Percentiles rank a stretch among this genome's conserved stretches.
Evolutionary conservation across 2,329 filamentous ascomycete genomes (phyloP).

Genomic region (Thermothelomyces thermophilus): DNA sequence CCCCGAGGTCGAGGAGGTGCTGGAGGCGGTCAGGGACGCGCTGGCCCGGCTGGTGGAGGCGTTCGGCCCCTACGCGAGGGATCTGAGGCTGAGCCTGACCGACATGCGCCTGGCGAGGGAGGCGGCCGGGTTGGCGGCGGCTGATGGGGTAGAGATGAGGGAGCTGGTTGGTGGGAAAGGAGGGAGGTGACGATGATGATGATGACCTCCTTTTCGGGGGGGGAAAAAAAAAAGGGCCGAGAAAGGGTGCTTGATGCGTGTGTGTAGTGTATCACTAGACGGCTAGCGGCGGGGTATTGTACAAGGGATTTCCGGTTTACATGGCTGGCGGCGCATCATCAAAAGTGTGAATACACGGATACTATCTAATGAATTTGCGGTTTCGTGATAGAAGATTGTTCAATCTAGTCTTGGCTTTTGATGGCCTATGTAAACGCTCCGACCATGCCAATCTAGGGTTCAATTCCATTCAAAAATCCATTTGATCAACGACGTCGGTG

Average conservation of each 20-base stretch:
- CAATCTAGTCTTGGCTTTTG: too few species aligned
- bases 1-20: constrained; percentile 64
- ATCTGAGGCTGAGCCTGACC: constrained; percentile 60
- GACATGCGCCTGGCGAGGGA: constrained; percentile 72
- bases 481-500: too few species aligned
- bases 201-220: too few species aligned
- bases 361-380: neutral
- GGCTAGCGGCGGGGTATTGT: too few species aligned
- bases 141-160: constrained; percentile 3
- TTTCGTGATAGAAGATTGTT: neutral
- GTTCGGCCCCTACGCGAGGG: constrained; percentile 68
- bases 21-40: constrained; percentile 57
- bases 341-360: neutral
- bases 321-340: neutral
- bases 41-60: constrained; percentile 59
- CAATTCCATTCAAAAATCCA: too few species aligned
- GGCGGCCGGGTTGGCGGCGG: constrained; percentile 37
- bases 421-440: too few species aligned
- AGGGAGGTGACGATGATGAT: neutral
- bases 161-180: constrained; percentile 1
- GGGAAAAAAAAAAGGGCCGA: too few species aligned
- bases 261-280: constrained; percentile 8
- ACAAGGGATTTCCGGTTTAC: neutral
- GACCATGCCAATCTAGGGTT: too few species aligned
- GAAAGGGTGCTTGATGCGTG: neutral